phyloP scores from a whole-genome alignment of 768 basidiomycete species.

The Trametes gibbosa region DNA sequence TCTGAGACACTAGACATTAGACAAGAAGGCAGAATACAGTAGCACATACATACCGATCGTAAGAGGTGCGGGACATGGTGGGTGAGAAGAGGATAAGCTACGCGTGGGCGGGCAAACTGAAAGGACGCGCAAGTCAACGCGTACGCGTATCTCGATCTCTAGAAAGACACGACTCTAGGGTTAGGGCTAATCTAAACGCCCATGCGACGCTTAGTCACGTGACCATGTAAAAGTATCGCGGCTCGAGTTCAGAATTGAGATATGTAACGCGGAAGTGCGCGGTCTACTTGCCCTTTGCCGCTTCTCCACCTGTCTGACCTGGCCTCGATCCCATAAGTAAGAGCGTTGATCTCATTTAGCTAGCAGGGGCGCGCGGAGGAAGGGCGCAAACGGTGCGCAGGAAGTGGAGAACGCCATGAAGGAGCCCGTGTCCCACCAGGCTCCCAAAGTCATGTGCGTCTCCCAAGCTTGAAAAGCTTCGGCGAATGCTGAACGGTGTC shows the following conservation, averaged over 20 bases:
- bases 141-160: constrained; percentile 24
- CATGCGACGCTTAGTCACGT: constrained; percentile 6
- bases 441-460: constrained; percentile 79
- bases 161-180: constrained; percentile 1
- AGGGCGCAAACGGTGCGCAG: background rate
- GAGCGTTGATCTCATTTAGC: background rate
- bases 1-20: constrained; percentile 36
- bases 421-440: constrained; percentile 74
- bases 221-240: background rate
- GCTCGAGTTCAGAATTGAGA: background rate
- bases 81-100: constrained; percentile 23
- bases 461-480: background rate
- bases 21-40: background rate
- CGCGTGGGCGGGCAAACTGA: constrained; percentile 30
- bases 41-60: constrained; percentile 63
- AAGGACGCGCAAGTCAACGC: constrained; percentile 60
- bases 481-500: background rate
- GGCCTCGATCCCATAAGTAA: too few relatives aligned
- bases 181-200: constrained; percentile 2
- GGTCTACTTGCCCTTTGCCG: background rate
- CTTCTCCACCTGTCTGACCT: too few relatives aligned
- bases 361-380: background rate
- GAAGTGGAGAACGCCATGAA: constrained; percentile 54
- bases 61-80: constrained; percentile 89
- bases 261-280: background rate